Evolutionary conservation across 768 basidiomycete genomes (phyloP).

Genomic region (Hortiboletus flavorubellus): DNA sequence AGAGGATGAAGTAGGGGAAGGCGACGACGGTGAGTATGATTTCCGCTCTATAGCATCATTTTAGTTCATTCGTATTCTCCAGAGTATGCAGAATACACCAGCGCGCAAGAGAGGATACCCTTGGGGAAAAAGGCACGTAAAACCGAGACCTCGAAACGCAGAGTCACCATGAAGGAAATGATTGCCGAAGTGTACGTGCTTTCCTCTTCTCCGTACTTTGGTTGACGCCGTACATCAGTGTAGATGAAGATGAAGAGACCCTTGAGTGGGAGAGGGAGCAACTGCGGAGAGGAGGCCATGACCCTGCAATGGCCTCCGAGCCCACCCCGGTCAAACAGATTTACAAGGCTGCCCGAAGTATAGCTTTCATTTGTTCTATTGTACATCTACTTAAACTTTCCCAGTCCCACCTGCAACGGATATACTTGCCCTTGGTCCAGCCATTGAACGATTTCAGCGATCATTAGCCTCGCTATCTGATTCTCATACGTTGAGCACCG

Average conservation of each 20-base stretch:
- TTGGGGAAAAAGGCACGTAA: constrained; percentile 81
- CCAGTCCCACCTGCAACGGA: constrained; percentile 65
- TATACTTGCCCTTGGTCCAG: constrained; percentile 61
- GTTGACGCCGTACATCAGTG: constrained; percentile 37
- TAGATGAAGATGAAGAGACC: constrained; percentile 82
- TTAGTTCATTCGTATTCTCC: constrained; percentile 6
- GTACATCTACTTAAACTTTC: constrained; percentile 13
- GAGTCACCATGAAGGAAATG: constrained; percentile 73
- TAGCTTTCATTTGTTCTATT: constrained; percentile 16
- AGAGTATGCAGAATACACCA: constrained; percentile 89
- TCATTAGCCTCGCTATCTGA: constrained; percentile 57
- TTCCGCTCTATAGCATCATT: not conserved
- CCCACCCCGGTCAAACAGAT: constrained; percentile 44
- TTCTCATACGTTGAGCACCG: constrained; percentile 64
- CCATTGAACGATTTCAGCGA: constrained; percentile 58
- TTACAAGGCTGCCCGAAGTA: constrained; percentile 76
- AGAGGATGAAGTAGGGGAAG: constrained; percentile 86
- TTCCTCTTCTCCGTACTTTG: not conserved
- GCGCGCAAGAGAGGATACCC: constrained; percentile 82
- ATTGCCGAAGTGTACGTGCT: constrained; percentile 73
- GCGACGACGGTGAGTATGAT: constrained; percentile 68
- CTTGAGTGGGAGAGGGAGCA: constrained; percentile 86
- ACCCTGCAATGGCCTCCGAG: constrained; percentile 36
- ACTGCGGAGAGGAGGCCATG: constrained; percentile 67
- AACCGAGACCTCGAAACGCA: constrained; percentile 59